A percentile compares a stretch with the other conserved stretches of the same genome.
Evolutionary conservation across 2,329 filamentous ascomycete genomes (phyloP).

Genomic region (Chrysosporium queenslandicum): DNA sequence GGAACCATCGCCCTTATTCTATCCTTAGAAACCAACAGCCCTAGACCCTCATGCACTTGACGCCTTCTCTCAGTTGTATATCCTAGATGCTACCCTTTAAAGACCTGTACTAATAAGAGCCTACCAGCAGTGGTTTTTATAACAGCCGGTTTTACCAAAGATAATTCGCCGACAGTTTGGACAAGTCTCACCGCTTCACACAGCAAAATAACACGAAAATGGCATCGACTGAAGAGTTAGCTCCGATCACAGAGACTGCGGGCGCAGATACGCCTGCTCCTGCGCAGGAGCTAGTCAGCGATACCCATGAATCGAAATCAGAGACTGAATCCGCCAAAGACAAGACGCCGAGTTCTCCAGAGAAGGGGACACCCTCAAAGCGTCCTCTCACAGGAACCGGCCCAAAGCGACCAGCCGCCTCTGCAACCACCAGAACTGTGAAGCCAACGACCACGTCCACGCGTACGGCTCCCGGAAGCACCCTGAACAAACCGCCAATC

Average conservation of each 20-base stretch:
- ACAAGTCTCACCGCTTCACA: not conserved
- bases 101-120: not conserved
- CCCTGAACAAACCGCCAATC: conserved; percentile 38
- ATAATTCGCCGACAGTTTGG: not conserved
- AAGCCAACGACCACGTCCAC: conserved; percentile 20
- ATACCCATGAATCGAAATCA: conserved; percentile 24
- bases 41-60: too few species aligned
- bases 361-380: conserved; percentile 26
- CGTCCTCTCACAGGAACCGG: conserved; percentile 29
- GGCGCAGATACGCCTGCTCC: conserved; percentile 15
- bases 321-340: conserved; percentile 30
- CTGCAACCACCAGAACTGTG: conserved; percentile 24
- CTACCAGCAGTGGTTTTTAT: too few species aligned
- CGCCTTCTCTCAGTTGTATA: too few species aligned
- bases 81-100: too few species aligned
- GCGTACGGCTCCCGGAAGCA: conserved; percentile 28
- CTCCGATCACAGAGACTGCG: conserved; percentile 21
- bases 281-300: conserved; percentile 24
- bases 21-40: too few species aligned
- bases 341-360: conserved; percentile 27
- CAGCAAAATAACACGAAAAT: not conserved
- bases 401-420: conserved; percentile 26
- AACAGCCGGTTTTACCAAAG: not conserved
- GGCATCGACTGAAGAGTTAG: conserved; percentile 27
- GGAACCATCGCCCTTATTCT: not conserved